Percentiles rank a stretch among this genome's conserved stretches.
Evolutionary conservation across 2,329 filamentous ascomycete species (phyloP).

Genomic region (Fusarium hainanense): DNA sequence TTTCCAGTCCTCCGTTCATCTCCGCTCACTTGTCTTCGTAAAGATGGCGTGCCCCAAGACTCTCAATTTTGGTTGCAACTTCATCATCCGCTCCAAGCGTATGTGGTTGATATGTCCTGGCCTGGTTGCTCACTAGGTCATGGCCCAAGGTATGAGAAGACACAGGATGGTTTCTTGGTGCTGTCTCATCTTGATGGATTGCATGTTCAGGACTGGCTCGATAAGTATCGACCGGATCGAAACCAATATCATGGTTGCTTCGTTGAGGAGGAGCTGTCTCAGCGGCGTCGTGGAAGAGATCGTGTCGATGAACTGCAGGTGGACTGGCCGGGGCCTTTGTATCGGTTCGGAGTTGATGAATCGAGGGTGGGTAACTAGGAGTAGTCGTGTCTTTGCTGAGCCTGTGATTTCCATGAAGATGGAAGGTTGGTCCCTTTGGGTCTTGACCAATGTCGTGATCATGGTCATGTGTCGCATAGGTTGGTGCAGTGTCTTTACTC

Average conservation of each 20-base stretch:
- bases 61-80: constrained; percentile 1
- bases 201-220: constrained; percentile 23
- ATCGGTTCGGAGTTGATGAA: constrained; percentile 32
- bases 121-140: constrained; percentile 15
- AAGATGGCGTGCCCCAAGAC: constrained; percentile 30
- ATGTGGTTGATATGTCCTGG: constrained; percentile 17
- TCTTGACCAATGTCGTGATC: constrained; percentile 27
- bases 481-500: constrained; percentile 10
- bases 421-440: neutral
- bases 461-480: constrained; percentile 17
- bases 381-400: constrained; percentile 20
- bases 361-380: constrained; percentile 19
- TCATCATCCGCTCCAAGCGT: constrained; percentile 30
- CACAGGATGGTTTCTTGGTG: constrained; percentile 5
- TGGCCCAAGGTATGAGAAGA: constrained; percentile 27
- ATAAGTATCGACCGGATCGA: constrained; percentile 15
- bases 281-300: constrained; percentile 22
- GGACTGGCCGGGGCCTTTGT: constrained; percentile 18
- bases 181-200: constrained; percentile 25
- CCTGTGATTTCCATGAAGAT: neutral
- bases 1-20: neutral
- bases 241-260: constrained; percentile 23
- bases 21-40: constrained; percentile 26
- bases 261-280: neutral
- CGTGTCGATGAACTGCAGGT: constrained; percentile 23